phyloP scores from a whole-genome alignment of 257 asterid species.

The Nyctanthes arbortristis region DNA sequence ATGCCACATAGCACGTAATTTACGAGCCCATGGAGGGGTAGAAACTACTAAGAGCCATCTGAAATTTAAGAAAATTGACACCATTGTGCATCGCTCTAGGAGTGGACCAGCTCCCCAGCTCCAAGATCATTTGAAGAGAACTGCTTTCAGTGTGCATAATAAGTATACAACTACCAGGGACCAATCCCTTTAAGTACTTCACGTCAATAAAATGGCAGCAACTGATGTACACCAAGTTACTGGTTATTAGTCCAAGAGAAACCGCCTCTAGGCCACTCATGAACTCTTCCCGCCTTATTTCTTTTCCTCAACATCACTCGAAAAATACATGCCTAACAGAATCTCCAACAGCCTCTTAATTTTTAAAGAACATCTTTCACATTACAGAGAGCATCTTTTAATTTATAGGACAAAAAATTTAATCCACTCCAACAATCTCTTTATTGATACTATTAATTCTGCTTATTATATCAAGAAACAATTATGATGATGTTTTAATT shows the following conservation, averaged over 20 bases:
- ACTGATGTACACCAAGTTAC: no score
- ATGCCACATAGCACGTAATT: not conserved
- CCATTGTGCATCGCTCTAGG: not conserved
- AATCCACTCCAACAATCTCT: no score
- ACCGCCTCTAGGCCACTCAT: not conserved
- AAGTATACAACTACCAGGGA: constrained; percentile 10
- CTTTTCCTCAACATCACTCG: not conserved
- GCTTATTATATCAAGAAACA: no score
- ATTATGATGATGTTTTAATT: no score
- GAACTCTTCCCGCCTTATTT: not conserved
- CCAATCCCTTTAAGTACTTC: constrained; percentile 7
- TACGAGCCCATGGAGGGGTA: not conserved
- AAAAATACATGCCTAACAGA: not conserved
- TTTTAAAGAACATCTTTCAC: no score
- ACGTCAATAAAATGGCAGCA: not conserved
- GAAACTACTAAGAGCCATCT: not conserved
- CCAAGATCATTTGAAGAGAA: not conserved
- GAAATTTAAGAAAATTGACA: not conserved
- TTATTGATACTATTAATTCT: no score
- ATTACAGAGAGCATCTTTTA: no score
- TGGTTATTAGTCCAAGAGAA: not conserved
- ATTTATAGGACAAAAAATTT: no score
- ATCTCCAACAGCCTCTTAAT: no score
- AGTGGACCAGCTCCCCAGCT: not conserved
- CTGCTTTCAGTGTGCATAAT: not conserved